phyloP scores from a whole-genome alignment of 169 alveolate species.

The Plasmodium vivax region DNA sequence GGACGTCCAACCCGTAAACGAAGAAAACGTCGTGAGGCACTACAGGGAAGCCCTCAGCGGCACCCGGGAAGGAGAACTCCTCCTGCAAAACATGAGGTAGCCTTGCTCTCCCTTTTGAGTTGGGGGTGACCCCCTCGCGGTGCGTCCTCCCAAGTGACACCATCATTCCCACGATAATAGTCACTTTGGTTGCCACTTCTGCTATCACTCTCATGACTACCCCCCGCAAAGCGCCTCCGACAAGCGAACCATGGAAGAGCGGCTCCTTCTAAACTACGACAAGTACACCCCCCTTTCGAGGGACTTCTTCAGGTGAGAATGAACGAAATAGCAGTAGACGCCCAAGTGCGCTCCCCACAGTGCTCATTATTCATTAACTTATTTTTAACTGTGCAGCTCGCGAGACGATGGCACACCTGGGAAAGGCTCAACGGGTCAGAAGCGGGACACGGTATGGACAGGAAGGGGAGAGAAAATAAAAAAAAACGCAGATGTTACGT shows the following conservation, averaged over 20 bases:
- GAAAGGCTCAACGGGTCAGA: background rate
- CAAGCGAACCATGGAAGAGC: constrained; percentile 44
- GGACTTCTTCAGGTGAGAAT: constrained; percentile 37
- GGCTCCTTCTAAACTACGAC: constrained; percentile 48
- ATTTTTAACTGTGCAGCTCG: background rate
- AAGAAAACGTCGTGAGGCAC: constrained; percentile 25
- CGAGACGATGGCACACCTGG: background rate
- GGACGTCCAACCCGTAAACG: constrained; percentile 14
- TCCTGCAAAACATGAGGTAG: constrained; percentile 38
- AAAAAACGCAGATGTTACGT: background rate
- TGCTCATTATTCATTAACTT: background rate
- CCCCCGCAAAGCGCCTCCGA: background rate
- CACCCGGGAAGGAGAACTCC: constrained; percentile 17
- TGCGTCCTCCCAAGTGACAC: background rate
- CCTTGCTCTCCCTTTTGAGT: background rate
- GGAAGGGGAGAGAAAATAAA: background rate
- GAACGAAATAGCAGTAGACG: background rate
- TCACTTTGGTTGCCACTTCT: background rate
- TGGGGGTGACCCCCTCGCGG: background rate
- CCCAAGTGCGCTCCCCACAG: background rate
- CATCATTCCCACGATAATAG: background rate
- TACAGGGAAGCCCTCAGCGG: constrained; percentile 8
- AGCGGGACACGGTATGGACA: background rate
- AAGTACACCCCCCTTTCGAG: constrained; percentile 11
- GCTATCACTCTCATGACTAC: background rate